A percentile compares a stretch with the other conserved stretches of the same genome.
phyloP scores from a whole-genome alignment of 768 basidiomycete genomes.

The Xerocomellus amylosporus region DNA sequence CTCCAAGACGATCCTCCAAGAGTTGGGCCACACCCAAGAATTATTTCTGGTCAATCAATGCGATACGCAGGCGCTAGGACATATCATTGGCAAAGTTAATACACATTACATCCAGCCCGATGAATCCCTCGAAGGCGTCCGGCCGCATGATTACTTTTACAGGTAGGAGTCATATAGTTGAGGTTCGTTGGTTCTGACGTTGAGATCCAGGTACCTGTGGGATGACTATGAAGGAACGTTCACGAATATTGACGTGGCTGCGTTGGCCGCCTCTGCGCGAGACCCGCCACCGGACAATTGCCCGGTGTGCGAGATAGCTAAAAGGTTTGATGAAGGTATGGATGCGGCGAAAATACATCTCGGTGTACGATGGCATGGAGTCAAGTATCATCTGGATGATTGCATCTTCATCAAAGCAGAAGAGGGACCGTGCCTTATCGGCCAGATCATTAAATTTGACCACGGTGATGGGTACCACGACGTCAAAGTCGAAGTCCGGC shows the following conservation, averaged over 20 bases:
- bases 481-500: constrained; percentile 33
- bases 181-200: background rate
- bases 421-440: constrained; percentile 55
- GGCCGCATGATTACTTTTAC: constrained; percentile 51
- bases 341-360: constrained; percentile 30
- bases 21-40: constrained; percentile 62
- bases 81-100: constrained; percentile 48
- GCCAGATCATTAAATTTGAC: constrained; percentile 43
- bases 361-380: constrained; percentile 47
- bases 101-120: constrained; percentile 37
- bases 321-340: constrained; percentile 33
- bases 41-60: constrained; percentile 62
- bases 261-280: constrained; percentile 6
- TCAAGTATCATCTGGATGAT: constrained; percentile 58
- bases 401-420: constrained; percentile 51
- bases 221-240: constrained; percentile 46
- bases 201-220: constrained; percentile 46
- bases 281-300: constrained; percentile 51
- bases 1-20: constrained; percentile 55
- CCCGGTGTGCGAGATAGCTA: constrained; percentile 40
- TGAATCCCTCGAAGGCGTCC: constrained; percentile 24
- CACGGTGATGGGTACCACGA: constrained; percentile 14
- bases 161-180: constrained; percentile 38
- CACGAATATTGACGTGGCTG: constrained; percentile 37
- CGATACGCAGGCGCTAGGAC: constrained; percentile 36